Conservation (phyloP, 2,329 filamentous ascomycete species). For the Diaporthe amygdali region DNA sequence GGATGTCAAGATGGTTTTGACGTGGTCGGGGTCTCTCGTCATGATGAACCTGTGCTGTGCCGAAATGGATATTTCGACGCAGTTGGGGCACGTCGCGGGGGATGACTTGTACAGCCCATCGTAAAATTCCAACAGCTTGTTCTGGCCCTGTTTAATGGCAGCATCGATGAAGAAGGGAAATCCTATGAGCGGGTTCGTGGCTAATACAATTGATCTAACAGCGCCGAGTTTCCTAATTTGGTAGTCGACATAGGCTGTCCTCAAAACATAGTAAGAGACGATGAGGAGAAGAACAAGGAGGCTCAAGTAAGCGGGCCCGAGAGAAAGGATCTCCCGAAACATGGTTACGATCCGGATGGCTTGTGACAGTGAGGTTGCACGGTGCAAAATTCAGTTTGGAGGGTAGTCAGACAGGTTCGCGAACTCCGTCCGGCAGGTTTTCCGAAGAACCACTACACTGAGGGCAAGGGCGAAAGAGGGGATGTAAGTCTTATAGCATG, state of each 20-base stretch:
- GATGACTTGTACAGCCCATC: constrained; percentile 34
- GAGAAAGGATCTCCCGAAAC: constrained; percentile 19
- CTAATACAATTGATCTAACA: constrained; percentile 37
- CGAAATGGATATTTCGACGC: constrained; percentile 41
- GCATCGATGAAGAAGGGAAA: constrained; percentile 33
- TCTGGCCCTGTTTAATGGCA: constrained; percentile 35
- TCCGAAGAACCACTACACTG: neutral
- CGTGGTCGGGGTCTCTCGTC: constrained; percentile 60
- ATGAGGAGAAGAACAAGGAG: constrained; percentile 20
- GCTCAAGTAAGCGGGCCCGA: constrained; percentile 12
- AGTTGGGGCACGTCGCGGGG: constrained; percentile 39
- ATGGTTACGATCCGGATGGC: neutral
- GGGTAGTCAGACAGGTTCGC: neutral
- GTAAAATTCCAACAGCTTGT: constrained; percentile 39
- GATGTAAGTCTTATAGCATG: constrained; percentile 11
- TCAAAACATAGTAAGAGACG: constrained; percentile 28
- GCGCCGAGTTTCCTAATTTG: constrained; percentile 39
- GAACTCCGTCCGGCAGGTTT: constrained; percentile 9
- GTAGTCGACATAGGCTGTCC: constrained; percentile 31
- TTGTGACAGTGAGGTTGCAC: neutral
- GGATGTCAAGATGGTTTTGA: constrained; percentile 61
- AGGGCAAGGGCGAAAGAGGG: neutral
- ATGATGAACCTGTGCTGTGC: constrained; percentile 44
- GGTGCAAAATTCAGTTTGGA: neutral
- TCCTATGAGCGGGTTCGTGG: constrained; percentile 41